These are phyloP conservation scores for Phoma sp. DNA, from an alignment of 2,329 filamentous ascomycete genomes.

Conservation along the genomic window DNA sequence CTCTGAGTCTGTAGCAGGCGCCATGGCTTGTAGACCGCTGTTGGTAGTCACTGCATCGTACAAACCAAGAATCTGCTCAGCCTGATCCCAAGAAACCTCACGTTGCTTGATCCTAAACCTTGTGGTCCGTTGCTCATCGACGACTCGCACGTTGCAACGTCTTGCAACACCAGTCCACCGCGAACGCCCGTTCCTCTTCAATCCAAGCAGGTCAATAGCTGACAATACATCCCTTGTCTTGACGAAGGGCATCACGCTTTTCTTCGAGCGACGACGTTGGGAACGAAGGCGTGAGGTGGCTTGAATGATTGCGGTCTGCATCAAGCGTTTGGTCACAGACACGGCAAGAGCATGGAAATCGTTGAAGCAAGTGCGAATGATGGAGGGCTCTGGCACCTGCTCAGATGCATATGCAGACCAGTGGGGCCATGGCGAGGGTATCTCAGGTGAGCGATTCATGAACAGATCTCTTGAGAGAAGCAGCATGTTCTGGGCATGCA, in stretches of 20 bases:
- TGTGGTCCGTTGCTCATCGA: slow-evolving; percentile 27
- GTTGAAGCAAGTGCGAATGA: slow-evolving; percentile 75
- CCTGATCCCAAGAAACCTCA: slow-evolving; percentile 53
- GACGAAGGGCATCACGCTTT: slow-evolving; percentile 44
- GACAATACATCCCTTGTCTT: slow-evolving; percentile 59
- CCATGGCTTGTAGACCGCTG: slow-evolving; percentile 31
- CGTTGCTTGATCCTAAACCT: slow-evolving; percentile 28
- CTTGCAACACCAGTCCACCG: slow-evolving; percentile 61
- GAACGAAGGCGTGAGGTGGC: slow-evolving; percentile 71
- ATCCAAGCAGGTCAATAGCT: slow-evolving; percentile 60
- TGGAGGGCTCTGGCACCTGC: slow-evolving; percentile 60
- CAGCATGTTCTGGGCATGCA: slow-evolving; percentile 38
- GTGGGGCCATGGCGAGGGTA: slow-evolving; percentile 38
- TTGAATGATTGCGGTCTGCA: slow-evolving; percentile 72
- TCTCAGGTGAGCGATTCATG: slow-evolving; percentile 42
- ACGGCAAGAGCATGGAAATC: slow-evolving; percentile 74
- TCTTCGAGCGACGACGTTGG: slow-evolving; percentile 38
- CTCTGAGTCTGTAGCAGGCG: slow-evolving; percentile 17
- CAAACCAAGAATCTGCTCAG: slow-evolving; percentile 36
- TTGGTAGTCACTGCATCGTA: slow-evolving; percentile 30
- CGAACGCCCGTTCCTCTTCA: slow-evolving; percentile 53
- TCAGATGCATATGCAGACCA: slow-evolving; percentile 41
- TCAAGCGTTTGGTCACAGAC: slow-evolving; percentile 71
- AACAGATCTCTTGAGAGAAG: slow-evolving; percentile 41
- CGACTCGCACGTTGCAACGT: slow-evolving; percentile 60